Evolutionary conservation across 2,329 filamentous ascomycete genomes (phyloP).

Genomic region (Aureobasidium sp.): DNA sequence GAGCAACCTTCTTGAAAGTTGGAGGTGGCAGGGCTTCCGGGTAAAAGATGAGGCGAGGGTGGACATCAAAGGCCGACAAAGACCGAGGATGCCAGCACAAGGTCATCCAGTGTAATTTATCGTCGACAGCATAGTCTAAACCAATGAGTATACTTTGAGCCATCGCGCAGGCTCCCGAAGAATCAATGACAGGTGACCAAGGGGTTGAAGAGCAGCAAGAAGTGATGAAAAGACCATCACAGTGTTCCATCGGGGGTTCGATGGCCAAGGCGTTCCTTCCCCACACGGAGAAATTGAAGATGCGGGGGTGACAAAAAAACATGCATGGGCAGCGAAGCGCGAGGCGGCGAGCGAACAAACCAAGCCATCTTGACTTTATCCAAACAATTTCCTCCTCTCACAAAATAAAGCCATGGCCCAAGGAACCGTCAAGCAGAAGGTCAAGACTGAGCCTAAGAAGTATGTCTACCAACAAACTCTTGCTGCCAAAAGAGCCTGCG

Average conservation of each 20-base stretch:
- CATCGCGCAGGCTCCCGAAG: background rate
- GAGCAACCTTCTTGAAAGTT: background rate
- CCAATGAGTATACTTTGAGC: background rate
- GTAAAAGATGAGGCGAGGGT: constrained; percentile 7
- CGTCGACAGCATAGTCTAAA: background rate
- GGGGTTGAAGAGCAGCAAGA: background rate
- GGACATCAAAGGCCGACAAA: background rate
- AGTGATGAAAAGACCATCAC: background rate
- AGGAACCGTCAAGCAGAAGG: constrained; percentile 17
- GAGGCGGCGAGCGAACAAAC: background rate
- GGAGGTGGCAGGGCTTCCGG: constrained; percentile 2
- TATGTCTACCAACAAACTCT: background rate
- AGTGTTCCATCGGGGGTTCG: background rate
- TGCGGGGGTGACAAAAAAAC: background rate
- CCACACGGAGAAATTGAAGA: background rate
- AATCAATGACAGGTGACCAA: background rate
- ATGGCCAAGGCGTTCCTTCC: background rate
- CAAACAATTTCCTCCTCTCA: background rate
- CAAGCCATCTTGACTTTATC: constrained; percentile 4
- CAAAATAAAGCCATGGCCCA: constrained; percentile 18
- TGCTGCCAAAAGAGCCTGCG: background rate
- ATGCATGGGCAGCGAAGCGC: background rate
- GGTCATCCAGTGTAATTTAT: background rate
- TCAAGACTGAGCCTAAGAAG: constrained; percentile 17
- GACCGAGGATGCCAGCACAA: background rate